Evolutionary conservation across 805 yeast genomes (phyloP).

Genomic region (Spencermartinsiella europaea): DNA sequence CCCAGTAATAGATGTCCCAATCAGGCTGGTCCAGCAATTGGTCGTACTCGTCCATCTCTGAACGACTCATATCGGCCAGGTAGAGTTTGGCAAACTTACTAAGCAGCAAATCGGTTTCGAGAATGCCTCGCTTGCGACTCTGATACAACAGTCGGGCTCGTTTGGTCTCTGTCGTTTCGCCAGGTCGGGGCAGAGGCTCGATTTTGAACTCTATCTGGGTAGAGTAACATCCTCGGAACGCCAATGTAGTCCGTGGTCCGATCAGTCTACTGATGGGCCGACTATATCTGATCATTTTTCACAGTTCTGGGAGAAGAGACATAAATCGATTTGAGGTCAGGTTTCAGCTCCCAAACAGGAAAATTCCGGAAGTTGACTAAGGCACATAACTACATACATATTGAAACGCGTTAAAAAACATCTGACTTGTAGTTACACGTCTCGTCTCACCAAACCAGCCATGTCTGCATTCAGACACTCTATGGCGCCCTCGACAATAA

Average conservation of each 20-base stretch:
- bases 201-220: conserved; percentile 56
- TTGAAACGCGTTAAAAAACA: not conserved
- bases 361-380: not conserved
- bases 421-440: no score
- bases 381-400: not conserved
- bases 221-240: not conserved
- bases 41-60: conserved; percentile 81
- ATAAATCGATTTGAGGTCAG: no score
- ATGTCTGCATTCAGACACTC: conserved; percentile 8
- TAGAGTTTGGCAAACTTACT: conserved; percentile 80
- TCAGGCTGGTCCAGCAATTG: conserved; percentile 82
- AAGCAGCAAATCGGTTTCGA: conserved; percentile 84
- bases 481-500: conserved; percentile 7
- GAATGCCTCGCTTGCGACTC: conserved; percentile 88
- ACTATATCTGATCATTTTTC: no score
- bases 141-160: conserved; percentile 89
- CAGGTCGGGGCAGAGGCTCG: conserved; percentile 70
- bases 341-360: not conserved
- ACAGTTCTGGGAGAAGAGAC: no score
- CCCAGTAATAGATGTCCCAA: conserved; percentile 99
- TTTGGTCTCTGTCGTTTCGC: conserved; percentile 68
- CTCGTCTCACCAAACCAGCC: not conserved
- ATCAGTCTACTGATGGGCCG: no score
- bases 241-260: no score
- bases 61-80: conserved; percentile 51